Evolutionary conservation across 495 filamentous ascomycete species (phyloP).

Genomic region (Bacidia gigantensis): DNA sequence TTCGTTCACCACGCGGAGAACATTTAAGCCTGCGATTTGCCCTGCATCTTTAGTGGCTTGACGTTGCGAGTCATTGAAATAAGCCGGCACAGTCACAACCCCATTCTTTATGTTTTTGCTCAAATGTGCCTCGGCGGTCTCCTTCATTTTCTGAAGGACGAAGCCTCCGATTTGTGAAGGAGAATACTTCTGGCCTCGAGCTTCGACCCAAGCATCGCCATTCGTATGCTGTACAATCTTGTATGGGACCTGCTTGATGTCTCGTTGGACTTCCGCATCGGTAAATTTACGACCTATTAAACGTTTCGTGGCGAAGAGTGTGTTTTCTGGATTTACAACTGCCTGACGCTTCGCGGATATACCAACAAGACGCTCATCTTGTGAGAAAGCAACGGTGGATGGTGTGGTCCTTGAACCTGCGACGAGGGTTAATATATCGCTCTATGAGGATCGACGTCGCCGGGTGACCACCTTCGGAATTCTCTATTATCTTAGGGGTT

Average conservation of each 20-base stretch:
- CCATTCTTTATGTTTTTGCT: slow-evolving; percentile 85
- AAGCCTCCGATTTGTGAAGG: slow-evolving; percentile 97
- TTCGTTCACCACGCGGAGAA: slow-evolving; percentile 94
- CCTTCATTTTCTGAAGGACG: slow-evolving; percentile 96
- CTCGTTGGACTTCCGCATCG: slow-evolving; percentile 89
- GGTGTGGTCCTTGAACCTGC: slow-evolving; percentile 89
- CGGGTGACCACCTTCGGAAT: slow-evolving; percentile 63
- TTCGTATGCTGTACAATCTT: slow-evolving; percentile 98
- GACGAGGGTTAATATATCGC: slow-evolving; percentile 11
- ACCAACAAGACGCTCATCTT: slow-evolving; percentile 95
- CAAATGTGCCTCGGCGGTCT: slow-evolving; percentile 85
- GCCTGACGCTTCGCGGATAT: slow-evolving; percentile 98
- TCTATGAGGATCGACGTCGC: background rate
- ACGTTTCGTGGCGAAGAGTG: slow-evolving; percentile 98
- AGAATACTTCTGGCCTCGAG: slow-evolving; percentile 93
- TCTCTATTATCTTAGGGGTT: slow-evolving; percentile 90
- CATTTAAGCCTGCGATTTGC: slow-evolving; percentile 89
- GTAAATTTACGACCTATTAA: slow-evolving; percentile 98
- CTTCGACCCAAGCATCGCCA: slow-evolving; percentile 95
- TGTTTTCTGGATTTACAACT: slow-evolving; percentile 98
- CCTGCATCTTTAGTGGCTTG: slow-evolving; percentile 97
- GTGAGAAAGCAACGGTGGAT: slow-evolving; percentile 90
- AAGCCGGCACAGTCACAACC: slow-evolving; percentile 90
- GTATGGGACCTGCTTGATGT: slow-evolving; percentile 97
- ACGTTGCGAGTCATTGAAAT: slow-evolving; percentile 97